Conservation (phyloP, 257 asterid genomes). For the Rauvolfia tetraphylla region DNA sequence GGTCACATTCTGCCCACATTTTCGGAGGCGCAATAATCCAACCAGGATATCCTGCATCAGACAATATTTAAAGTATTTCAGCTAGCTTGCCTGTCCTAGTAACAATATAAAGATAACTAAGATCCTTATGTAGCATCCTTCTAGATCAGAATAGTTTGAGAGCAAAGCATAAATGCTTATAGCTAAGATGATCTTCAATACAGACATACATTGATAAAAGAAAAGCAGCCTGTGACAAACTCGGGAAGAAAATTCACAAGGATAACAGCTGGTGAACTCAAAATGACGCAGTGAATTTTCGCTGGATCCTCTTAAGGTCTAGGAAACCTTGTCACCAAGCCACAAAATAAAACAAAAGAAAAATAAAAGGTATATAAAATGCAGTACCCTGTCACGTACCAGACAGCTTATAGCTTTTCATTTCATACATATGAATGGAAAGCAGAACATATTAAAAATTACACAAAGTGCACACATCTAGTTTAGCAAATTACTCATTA, state of each 20-base stretch:
- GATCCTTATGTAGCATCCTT: neutral
- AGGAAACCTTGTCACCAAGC: neutral
- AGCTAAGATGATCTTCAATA: neutral
- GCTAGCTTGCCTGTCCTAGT: neutral
- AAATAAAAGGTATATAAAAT: neutral
- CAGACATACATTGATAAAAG: neutral
- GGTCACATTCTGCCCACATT: slow-evolving; percentile 72
- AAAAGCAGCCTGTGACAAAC: neutral
- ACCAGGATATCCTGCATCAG: slow-evolving; percentile 84
- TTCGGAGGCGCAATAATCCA: slow-evolving; percentile 79
- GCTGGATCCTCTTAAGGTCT: neutral
- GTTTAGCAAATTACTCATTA: neutral
- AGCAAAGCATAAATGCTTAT: too few species aligned
- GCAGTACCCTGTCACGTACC: neutral
- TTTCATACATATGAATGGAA: neutral
- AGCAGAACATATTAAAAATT: neutral
- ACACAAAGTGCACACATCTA: neutral
- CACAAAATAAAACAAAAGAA: neutral
- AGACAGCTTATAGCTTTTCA: neutral
- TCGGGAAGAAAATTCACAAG: too few species aligned
- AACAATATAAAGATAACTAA: neutral
- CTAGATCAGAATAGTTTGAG: neutral
- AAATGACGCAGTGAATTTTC: neutral
- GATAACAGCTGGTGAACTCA: neutral
- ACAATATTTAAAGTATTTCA: slow-evolving; percentile 2